A percentile compares a stretch with the other conserved stretches of the same genome.
These are phyloP conservation scores for Theileria parva DNA, from an alignment of 169 alveolate genomes.

Conservation along the genomic window DNA sequence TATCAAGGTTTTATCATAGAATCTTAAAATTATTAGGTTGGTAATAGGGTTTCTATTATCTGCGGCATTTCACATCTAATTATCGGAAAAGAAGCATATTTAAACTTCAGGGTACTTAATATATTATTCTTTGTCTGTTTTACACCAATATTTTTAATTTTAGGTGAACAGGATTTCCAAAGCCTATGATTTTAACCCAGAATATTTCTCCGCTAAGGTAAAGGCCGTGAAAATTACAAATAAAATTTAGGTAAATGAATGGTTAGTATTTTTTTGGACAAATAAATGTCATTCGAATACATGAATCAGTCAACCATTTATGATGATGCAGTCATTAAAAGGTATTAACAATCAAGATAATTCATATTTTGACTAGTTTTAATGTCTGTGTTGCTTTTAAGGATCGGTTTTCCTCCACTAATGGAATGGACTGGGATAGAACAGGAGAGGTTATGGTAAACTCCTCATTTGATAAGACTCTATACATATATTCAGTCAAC, in stretches of 20 bases:
- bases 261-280: not conserved
- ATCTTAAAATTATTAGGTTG: constrained; percentile 13
- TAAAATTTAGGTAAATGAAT: constrained; percentile 19
- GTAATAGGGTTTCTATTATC: constrained; percentile 43
- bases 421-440: constrained; percentile 70
- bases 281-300: constrained; percentile 24
- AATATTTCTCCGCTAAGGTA: constrained; percentile 52
- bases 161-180: constrained; percentile 36
- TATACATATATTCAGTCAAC: constrained; percentile 39
- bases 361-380: constrained; percentile 24
- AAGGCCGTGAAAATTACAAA: no score
- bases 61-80: constrained; percentile 57
- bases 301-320: constrained; percentile 15
- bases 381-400: constrained; percentile 54
- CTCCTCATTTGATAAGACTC: constrained; percentile 58
- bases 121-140: not conserved
- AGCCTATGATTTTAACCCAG: not conserved
- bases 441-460: constrained; percentile 56
- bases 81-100: constrained; percentile 46
- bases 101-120: constrained; percentile 41
- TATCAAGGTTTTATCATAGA: constrained; percentile 13
- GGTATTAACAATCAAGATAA: constrained; percentile 11
- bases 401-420: constrained; percentile 58
- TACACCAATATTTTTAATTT: not conserved
- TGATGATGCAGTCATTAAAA: constrained; percentile 46